A percentile compares a stretch with the other conserved stretches of the same genome.
phyloP scores from a whole-genome alignment of 2,329 filamentous ascomycete species.

The Chaetomiaceae sp. region DNA sequence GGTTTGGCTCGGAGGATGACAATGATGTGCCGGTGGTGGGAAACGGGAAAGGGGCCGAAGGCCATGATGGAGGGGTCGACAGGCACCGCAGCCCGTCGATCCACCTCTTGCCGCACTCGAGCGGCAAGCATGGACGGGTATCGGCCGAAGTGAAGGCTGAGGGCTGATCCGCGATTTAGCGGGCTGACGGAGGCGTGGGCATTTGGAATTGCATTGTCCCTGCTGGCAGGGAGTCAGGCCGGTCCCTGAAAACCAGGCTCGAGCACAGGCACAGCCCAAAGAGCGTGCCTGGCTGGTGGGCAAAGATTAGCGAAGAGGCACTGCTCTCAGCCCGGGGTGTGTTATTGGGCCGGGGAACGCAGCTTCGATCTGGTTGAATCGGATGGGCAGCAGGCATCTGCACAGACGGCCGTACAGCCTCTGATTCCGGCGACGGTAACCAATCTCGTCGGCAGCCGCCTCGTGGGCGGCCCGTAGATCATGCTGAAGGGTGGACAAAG shows the following conservation, averaged over 20 bases:
- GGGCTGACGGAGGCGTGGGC: constrained; percentile 5
- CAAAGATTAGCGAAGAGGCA: constrained; percentile 26
- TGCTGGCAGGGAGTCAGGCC: constrained; percentile 2
- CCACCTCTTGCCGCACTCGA: constrained; percentile 4
- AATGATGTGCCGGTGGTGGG: neutral
- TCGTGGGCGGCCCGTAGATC: constrained; percentile 7
- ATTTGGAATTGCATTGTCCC: constrained; percentile 6
- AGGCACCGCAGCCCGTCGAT: neutral
- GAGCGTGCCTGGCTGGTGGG: constrained; percentile 17
- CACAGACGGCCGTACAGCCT: constrained; percentile 6
- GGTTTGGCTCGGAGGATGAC: neutral
- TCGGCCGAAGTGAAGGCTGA: constrained; percentile 8
- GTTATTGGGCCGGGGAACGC: constrained; percentile 5
- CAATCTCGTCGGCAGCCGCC: constrained; percentile 16
- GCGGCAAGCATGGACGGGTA: constrained; percentile 18
- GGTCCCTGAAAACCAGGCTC: constrained; percentile 20
- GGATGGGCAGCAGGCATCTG: constrained; percentile 12
- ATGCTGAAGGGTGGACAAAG: constrained; percentile 1
- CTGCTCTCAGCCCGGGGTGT: constrained; percentile 7
- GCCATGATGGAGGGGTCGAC: neutral
- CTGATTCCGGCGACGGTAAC: constrained; percentile 11
- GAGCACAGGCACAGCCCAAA: constrained; percentile 13
- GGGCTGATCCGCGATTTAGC: constrained; percentile 24
- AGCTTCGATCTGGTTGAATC: constrained; percentile 23
- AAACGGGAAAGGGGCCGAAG: neutral